Conservation (phyloP, 495 filamentous ascomycete genomes). For the Neurospora sp. region DNA sequence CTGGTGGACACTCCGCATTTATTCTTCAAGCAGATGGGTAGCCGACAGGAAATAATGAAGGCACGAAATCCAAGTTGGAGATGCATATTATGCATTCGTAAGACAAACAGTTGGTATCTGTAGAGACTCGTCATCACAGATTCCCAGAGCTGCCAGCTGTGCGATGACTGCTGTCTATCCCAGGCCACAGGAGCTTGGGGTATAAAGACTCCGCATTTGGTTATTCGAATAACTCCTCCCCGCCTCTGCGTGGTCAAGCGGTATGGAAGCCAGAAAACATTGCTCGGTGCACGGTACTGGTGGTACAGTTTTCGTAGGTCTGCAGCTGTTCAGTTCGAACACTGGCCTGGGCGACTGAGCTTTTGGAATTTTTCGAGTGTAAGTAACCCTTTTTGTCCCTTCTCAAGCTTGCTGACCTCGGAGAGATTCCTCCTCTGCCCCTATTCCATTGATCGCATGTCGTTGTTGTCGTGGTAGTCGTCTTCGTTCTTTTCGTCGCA, state of each 20-base stretch:
- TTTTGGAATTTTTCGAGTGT: neutral
- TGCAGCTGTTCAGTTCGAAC: neutral
- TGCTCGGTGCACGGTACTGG: neutral
- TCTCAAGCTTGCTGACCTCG: neutral
- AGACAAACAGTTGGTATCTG: neutral
- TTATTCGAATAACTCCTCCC: neutral
- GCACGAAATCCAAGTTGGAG: neutral
- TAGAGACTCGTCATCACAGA: neutral
- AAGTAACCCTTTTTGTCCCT: neutral
- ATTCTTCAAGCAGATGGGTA: neutral
- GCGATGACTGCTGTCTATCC: neutral
- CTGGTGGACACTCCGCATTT: neutral
- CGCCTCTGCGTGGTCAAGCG: neutral
- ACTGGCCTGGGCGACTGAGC: neutral
- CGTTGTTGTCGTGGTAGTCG: neutral
- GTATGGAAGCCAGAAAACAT: neutral
- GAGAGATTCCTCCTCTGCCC: neutral
- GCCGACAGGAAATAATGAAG: neutral
- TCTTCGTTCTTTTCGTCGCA: neutral
- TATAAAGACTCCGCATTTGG: neutral
- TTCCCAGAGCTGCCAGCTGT: neutral
- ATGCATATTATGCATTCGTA: neutral
- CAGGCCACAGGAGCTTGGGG: neutral
- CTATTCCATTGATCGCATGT: neutral
- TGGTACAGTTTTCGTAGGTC: neutral